Evolutionary conservation across 306 rosid genomes (phyloP).

Genomic region (Macrotyloma uniflorum): DNA sequence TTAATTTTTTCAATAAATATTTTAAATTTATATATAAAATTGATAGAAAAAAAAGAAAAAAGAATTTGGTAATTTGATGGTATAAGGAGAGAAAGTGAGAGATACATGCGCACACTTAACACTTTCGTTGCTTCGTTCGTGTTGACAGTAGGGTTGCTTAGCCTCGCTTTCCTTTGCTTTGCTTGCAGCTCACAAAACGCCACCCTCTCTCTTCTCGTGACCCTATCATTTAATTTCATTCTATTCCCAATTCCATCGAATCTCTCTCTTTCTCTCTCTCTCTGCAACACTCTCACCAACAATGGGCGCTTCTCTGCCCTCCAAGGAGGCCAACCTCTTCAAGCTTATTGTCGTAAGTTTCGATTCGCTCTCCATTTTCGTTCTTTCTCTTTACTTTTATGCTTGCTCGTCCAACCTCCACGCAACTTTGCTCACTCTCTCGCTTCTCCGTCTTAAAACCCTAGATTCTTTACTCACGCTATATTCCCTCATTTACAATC

Average conservation of each 20-base stretch:
- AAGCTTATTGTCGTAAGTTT: slow-evolving; percentile 93
- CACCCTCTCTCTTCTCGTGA: slow-evolving; percentile 4
- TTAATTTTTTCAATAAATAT: no score
- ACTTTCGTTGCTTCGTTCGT: neutral
- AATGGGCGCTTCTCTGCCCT: slow-evolving; percentile 96
- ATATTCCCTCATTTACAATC: slow-evolving; percentile 3
- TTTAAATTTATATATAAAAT: no score
- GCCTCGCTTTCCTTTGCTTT: neutral
- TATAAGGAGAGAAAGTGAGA: neutral
- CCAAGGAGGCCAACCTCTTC: slow-evolving; percentile 98
- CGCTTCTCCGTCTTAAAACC: slow-evolving; percentile 45
- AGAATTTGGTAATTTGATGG: neutral
- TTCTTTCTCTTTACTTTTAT: neutral
- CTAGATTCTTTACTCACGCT: slow-evolving; percentile 46
- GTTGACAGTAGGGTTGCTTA: slow-evolving; percentile 5
- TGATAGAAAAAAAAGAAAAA: neutral
- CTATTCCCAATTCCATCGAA: neutral
- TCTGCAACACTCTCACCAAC: slow-evolving; percentile 30
- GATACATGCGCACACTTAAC: neutral
- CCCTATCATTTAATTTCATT: slow-evolving; percentile 32
- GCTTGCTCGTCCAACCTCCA: slow-evolving; percentile 24
- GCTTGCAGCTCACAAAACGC: slow-evolving; percentile 35
- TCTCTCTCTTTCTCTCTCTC: slow-evolving; percentile 12
- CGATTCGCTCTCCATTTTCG: slow-evolving; percentile 33
- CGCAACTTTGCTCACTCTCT: slow-evolving; percentile 38